Evolutionary conservation across 108 stramenopile species (phyloP), one percentile per base, ranked within the genome.

Genomic region (Schizochytrium sp.): DNA sequence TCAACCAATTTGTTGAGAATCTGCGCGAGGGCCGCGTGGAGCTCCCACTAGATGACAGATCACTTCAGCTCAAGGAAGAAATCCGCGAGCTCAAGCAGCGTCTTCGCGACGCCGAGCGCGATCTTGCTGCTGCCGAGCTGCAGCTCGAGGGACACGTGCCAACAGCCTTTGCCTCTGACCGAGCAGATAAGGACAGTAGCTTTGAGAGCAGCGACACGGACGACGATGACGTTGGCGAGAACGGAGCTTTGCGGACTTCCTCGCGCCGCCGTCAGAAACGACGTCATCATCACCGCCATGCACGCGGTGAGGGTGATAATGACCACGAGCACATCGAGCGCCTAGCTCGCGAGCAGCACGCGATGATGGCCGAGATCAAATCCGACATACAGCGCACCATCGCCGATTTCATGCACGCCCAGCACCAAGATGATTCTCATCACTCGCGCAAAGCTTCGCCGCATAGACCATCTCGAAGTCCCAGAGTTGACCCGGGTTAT

Each of bases 1-100:
- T 93, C 19, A 90, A 93, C 28, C 94, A 94, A 58, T 95, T 95
- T 72, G 94, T 92, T 43, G 91, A 55, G 5, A 94, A 93, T 83
- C 63, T 94, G 53, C 60, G 94, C 19, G 92, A 92, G 14, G 94
- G 93, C 5, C 71, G 44, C 16, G 53, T 89, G 5, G 90, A 94
- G 34, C 92, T 94, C 6, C 94, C 94, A 63, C 72, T 94, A 6
- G 91, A 93, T 87, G 94, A 94, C 60, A 87, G 89, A 21, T 90
- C 89, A 34, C 87, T 88, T 8, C 90, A 94, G 59, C 92, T 94
- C 34, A 55, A 59, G 21, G 21, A 87, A 19, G 90, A 94, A 76
- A 88, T 94, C 60, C 60, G 89, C 10, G 59, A 29, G 3, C 89
- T 94, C 57, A 88, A 94, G 90, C 76, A 83, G 6, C 76, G 51